Conservation (phyloP, 2,329 filamentous ascomycete genomes). For the Fusarium chlamydosporum region DNA sequence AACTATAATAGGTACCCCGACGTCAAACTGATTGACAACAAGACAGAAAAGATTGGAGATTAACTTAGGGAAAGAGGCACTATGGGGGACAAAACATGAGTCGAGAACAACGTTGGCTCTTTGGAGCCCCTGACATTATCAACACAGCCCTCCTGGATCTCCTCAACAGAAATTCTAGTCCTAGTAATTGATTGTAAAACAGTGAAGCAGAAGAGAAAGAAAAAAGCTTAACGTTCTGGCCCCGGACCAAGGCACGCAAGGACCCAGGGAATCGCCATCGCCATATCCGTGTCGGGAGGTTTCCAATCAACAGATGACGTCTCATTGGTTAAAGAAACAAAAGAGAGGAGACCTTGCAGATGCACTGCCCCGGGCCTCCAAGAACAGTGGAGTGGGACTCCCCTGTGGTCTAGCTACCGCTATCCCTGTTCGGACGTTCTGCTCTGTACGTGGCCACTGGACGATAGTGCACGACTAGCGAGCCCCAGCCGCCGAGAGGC, state of each 20-base stretch:
- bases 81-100: conserved; percentile 23
- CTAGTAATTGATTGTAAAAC: conserved; percentile 5
- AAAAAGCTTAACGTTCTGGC: conserved; percentile 44
- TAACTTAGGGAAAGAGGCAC: too few species aligned
- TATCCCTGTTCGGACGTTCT: conserved; percentile 7
- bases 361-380: conserved; percentile 40
- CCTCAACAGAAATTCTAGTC: conserved; percentile 34
- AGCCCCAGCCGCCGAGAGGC: conserved; percentile 33
- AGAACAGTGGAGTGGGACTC: conserved; percentile 4
- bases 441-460: conserved; percentile 29
- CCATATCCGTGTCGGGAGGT: conserved; percentile 33
- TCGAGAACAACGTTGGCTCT: conserved; percentile 24
- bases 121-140: conserved; percentile 1
- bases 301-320: neutral
- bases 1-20: too few species aligned
- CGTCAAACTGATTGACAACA: too few species aligned
- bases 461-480: conserved; percentile 6
- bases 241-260: conserved; percentile 9
- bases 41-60: too few species aligned
- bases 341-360: conserved; percentile 22
- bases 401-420: conserved; percentile 11
- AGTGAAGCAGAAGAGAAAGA: conserved; percentile 9
- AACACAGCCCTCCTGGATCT: conserved; percentile 35
- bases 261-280: conserved; percentile 41
- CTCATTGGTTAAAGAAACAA: conserved; percentile 10